phyloP scores from a whole-genome alignment of 257 asterid genomes.

The Leonotis leonurus region DNA sequence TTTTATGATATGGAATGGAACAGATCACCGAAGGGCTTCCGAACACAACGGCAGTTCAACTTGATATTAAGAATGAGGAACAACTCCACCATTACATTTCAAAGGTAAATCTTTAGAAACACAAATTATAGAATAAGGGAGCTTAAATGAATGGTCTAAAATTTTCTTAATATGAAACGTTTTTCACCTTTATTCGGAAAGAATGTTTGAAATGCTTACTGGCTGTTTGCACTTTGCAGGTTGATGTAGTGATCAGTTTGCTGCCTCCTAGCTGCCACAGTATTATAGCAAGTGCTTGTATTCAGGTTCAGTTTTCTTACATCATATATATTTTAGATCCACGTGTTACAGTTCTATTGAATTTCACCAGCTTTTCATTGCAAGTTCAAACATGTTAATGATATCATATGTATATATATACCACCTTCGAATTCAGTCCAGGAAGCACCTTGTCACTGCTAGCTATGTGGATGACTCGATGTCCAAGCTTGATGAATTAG shows the following conservation, averaged over 20 bases:
- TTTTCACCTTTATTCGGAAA: background rate
- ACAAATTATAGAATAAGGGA: background rate
- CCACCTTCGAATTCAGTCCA: conserved; percentile 44
- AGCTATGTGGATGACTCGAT: conserved; percentile 90
- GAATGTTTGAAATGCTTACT: conserved; percentile 5
- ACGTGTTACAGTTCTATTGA: too few species aligned
- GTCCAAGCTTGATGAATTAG: conserved; percentile 68
- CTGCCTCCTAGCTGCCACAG: conserved; percentile 87
- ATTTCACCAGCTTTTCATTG: background rate
- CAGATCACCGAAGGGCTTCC: conserved; percentile 71
- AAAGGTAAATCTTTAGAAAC: conserved; percentile 36
- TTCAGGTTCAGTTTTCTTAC: conserved; percentile 44
- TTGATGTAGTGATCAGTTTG: conserved; percentile 83
- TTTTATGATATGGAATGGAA: conserved; percentile 16
- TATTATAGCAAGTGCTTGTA: conserved; percentile 68
- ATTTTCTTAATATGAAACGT: background rate
- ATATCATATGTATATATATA: too few species aligned
- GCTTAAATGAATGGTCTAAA: background rate
- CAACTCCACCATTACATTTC: conserved; percentile 41
- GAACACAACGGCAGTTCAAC: conserved; percentile 75
- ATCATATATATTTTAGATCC: too few species aligned
- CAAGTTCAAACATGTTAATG: background rate
- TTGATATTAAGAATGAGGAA: conserved; percentile 52
- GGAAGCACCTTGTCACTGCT: conserved; percentile 85
- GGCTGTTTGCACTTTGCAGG: conserved; percentile 52